Evolutionary conservation across 2,329 filamentous ascomycete genomes (phyloP), one percentile per base, ranked within the genome.

Genomic region (Aspergillus tamarii): DNA sequence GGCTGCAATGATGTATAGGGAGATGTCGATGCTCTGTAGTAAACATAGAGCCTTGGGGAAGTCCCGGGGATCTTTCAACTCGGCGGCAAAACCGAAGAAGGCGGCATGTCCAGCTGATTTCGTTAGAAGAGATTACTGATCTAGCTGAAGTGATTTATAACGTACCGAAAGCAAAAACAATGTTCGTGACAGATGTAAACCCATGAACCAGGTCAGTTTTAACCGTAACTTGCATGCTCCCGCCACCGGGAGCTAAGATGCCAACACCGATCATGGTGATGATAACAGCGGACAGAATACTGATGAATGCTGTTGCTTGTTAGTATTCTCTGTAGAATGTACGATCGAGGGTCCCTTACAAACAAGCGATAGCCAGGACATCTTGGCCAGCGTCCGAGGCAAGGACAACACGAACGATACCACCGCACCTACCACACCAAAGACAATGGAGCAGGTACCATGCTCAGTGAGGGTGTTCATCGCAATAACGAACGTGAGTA

Each of bases 401-500:
- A 90, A 68, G 41, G 87, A 87, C 16, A 87, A 81, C 12, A 87
- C 60, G 72, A 88, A 86, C 59, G 86, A 89, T 4, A 91, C 64
- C 5, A 84, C 70, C 65, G 88, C 71, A 0, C 87, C 88, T 1
- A 88, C 79, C n/a, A 88, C 79, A 4, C 84, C 85, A 78, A 87
- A 91, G 1, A 87, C 80, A 62, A 91, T 86, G 4, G 87, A 88
- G 75, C 89, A 91, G 0, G 84, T 83, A 0, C 82, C 85, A 66
- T 89, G 84, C 4, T 85, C 75, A 5, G 88, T 88, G 58, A 92
- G 81, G 57, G 84, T 87, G 69, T 88, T 88, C 76, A 91, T 85
- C 68, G 89, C 89, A 70, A 91, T 89, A 36, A 84, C 85, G 67
- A 91, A 91, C 0, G 89, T 91, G 65, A 92, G 79, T 58, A 90